Evolutionary conservation across 2,329 filamentous ascomycete species (phyloP), one percentile per base, ranked within the genome.

Genomic region (Penicillium rolfsii): DNA sequence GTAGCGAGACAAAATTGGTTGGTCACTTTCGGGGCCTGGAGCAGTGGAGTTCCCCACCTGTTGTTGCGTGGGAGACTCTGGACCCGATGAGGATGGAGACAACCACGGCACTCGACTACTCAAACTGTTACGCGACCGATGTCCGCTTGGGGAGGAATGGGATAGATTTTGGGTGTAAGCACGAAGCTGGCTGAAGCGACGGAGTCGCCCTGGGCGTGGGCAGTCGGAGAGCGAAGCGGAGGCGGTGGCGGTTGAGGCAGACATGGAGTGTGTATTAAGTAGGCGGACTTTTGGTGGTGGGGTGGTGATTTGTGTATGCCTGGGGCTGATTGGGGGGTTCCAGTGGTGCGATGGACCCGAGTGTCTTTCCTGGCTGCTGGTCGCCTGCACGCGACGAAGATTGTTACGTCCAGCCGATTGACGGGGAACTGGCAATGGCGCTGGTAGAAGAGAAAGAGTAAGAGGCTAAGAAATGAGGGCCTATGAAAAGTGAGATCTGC

Each of bases 151-250:
- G 30, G 69, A 64, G 26, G 70, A 64, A 46, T 67, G 70, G 38
- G 70, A 64, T 49, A 69, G 70, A 56, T 69, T 71, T 49, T 77
- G 72, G 2, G 76, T 76, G 65, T 77, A 77, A 43, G 75, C 70
- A 58, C 76, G 74, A 58, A 79, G 70, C 68, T 76, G 76, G 70
- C 76, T 79, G 50, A 79, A 67, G 52, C 77, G 75, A 49, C 76
- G 75, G 61, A 78, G 70, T 57, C 73, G 74, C 55, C 76, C 71
- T 49, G 71, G 67, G 63, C 75, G 75, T 70, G 65, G 62, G 60
- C 62, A 61, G 57, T 76, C 74, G 60, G 73, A 63, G 59, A 71
- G 61, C 61, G 72, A 66, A 64, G 74, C 64, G 73, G 74, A 74
- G 70, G 74, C 71, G 73, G 74, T 73, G 68, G 74, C 74, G 58